phyloP scores from a whole-genome alignment of 495 filamentous ascomycete genomes.

The Neurospora intermedia region DNA sequence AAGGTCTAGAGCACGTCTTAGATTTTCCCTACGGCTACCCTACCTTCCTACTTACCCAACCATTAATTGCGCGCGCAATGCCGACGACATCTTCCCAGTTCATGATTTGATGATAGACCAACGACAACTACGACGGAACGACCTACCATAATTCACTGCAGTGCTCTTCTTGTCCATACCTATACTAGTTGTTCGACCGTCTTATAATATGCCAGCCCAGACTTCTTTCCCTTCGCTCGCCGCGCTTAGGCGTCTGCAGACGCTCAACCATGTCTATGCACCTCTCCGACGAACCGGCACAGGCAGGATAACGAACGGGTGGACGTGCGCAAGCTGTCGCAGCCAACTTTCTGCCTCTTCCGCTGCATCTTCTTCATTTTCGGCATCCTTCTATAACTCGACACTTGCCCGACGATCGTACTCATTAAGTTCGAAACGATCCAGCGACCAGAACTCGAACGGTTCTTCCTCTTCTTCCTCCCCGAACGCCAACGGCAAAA shows the following conservation, averaged over 20 bases:
- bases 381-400: background rate
- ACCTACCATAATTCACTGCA: background rate
- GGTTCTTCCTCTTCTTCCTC: constrained; percentile 2
- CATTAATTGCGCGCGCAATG: background rate
- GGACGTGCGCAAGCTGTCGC: constrained; percentile 37
- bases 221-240: background rate
- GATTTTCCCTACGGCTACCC: too few species aligned
- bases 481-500: constrained; percentile 1
- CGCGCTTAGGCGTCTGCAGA: background rate
- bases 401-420: constrained; percentile 16
- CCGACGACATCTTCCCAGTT: background rate
- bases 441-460: constrained; percentile 15
- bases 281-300: constrained; percentile 9
- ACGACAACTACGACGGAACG: background rate
- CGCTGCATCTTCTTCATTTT: background rate
- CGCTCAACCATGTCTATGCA: constrained; percentile 10
- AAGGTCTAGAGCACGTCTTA: too few species aligned
- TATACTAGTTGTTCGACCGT: background rate
- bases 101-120: background rate
- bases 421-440: background rate
- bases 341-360: constrained; percentile 13
- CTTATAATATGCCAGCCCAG: background rate
- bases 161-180: background rate
- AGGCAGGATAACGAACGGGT: constrained; percentile 11
- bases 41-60: too few species aligned